phyloP scores from a whole-genome alignment of 2,329 filamentous ascomycete species.

The Dactylellina cionopaga region DNA sequence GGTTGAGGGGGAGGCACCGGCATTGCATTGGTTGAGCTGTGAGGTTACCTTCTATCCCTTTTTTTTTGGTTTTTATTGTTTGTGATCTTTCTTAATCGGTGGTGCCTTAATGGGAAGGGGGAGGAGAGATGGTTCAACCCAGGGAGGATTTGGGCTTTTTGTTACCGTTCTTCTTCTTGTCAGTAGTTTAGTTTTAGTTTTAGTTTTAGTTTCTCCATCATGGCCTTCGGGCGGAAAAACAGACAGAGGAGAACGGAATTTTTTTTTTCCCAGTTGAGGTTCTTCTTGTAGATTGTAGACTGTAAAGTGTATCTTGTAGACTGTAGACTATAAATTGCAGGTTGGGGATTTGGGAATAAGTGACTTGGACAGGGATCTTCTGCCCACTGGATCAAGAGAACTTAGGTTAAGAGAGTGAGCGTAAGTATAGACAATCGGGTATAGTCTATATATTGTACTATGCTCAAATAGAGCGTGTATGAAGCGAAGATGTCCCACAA shows the following conservation, averaged over 20 bases:
- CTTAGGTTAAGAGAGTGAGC: too few species aligned
- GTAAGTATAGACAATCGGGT: neutral
- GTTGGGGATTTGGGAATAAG: too few species aligned
- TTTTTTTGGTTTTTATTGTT: slow-evolving; percentile 9
- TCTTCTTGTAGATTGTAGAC: neutral
- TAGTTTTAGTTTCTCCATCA: neutral
- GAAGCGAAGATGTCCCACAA: too few species aligned
- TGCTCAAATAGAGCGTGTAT: too few species aligned
- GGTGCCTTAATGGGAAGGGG: slow-evolving; percentile 15
- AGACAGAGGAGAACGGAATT: neutral
- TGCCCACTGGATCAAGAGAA: too few species aligned
- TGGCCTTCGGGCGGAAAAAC: slow-evolving; percentile 2
- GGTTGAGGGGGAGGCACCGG: neutral
- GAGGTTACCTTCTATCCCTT: slow-evolving; percentile 17
- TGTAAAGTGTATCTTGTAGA: slow-evolving; percentile 21
- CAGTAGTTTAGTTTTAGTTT: slow-evolving; percentile 15
- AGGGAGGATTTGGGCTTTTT: slow-evolving; percentile 23
- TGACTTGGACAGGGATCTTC: too few species aligned
- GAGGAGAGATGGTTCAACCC: neutral
- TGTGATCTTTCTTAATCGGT: slow-evolving; percentile 16
- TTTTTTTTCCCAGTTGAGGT: slow-evolving; percentile 14
- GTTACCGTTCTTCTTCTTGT: slow-evolving; percentile 9
- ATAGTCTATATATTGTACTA: neutral
- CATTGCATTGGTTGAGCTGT: neutral
- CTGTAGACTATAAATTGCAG: too few species aligned